Conservation (phyloP, 306 rosid genomes). For the Glycine latifolia region DNA sequence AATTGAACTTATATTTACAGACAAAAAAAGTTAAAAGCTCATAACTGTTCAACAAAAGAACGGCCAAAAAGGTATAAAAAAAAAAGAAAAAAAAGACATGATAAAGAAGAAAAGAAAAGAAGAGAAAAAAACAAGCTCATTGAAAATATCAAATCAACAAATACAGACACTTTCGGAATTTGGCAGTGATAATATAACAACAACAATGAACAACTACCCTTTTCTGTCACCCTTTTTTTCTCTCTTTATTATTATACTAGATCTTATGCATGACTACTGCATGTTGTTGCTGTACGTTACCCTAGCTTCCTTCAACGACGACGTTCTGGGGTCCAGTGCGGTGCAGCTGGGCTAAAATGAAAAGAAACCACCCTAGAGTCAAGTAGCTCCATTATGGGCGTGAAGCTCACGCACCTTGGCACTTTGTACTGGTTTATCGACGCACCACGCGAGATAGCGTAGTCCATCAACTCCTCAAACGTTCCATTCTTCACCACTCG, state of each 20-base stretch:
- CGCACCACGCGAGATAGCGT: constrained; percentile 92
- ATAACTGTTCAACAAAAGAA: constrained; percentile 36
- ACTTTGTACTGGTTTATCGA: constrained; percentile 93
- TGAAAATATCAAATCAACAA: constrained; percentile 50
- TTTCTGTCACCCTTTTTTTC: background rate
- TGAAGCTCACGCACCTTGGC: constrained; percentile 87
- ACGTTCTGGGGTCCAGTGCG: constrained; percentile 85
- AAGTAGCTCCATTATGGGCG: constrained; percentile 85
- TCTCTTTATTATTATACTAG: background rate
- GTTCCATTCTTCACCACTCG: constrained; percentile 89
- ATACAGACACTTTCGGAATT: constrained; percentile 23
- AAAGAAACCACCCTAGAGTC: constrained; percentile 74
- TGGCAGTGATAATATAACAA: constrained; percentile 1
- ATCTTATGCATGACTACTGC: constrained; percentile 42
- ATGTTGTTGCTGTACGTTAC: constrained; percentile 6
- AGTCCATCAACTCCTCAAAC: constrained; percentile 94
- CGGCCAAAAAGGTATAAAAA: background rate
- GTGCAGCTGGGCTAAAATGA: constrained; percentile 86
- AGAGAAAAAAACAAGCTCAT: constrained; percentile 32
- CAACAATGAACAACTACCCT: background rate
- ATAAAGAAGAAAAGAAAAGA: background rate
- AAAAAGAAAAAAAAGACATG: background rate
- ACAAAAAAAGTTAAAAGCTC: constrained; percentile 37
- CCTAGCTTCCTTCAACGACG: constrained; percentile 54
- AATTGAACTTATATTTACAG: constrained; percentile 57